phyloP scores from a whole-genome alignment of 805 yeast species.

The Tetrapisispora fleetii region DNA sequence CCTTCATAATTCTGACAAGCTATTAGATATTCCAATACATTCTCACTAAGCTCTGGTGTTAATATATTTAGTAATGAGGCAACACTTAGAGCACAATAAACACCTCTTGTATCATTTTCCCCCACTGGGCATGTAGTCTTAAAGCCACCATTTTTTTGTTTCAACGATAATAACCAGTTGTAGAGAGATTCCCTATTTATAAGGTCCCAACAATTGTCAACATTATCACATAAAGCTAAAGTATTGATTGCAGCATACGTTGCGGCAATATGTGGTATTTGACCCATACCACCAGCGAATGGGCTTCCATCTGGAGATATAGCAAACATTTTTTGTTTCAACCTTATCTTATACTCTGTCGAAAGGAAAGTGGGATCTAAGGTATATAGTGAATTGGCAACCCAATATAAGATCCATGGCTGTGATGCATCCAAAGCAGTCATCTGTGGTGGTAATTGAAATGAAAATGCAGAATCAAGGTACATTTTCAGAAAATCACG shows the following conservation, averaged over 20 bases:
- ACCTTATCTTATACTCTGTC: conserved; percentile 21
- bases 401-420: conserved; percentile 88
- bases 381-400: conserved; percentile 43
- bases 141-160: conserved; percentile 66
- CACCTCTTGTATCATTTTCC: conserved; percentile 77
- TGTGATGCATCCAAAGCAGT: conserved; percentile 74
- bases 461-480: conserved; percentile 32
- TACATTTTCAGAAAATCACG: conserved; percentile 36
- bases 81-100: conserved; percentile 73
- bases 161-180: conserved; percentile 55
- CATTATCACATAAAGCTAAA: conserved; percentile 42
- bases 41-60: conserved; percentile 47
- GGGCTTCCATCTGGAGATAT: conserved; percentile 43
- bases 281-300: conserved; percentile 78
- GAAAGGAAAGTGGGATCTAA: conserved; percentile 29
- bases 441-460: conserved; percentile 42
- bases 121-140: conserved; percentile 38
- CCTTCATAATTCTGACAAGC: conserved; percentile 89
- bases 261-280: conserved; percentile 75
- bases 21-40: conserved; percentile 49
- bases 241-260: conserved; percentile 69
- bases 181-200: conserved; percentile 42
- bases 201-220: conserved; percentile 31
- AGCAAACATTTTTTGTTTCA: conserved; percentile 24
- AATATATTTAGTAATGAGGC: conserved; percentile 56